phyloP scores from a whole-genome alignment of 2,329 filamentous ascomycete species.

The Calonectria pteridis region DNA sequence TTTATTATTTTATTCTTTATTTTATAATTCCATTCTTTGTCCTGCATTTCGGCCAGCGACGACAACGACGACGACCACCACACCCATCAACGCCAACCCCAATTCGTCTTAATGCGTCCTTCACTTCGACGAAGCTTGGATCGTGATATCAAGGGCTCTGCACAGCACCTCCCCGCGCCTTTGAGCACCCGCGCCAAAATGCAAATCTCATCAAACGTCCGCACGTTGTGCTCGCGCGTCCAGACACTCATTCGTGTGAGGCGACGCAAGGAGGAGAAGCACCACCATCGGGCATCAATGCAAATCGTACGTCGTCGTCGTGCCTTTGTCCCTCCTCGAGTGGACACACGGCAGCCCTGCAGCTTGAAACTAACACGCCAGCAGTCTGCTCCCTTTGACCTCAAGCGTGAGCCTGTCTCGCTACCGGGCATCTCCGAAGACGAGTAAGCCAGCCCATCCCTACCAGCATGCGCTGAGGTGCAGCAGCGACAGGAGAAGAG shows the following conservation, averaged over 20 bases:
- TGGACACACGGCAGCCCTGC: not conserved
- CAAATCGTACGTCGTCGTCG: constrained; percentile 60
- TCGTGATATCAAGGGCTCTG: constrained; percentile 34
- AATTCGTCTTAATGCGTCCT: constrained; percentile 20
- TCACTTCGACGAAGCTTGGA: constrained; percentile 22
- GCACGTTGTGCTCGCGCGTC: constrained; percentile 58
- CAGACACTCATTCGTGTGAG: constrained; percentile 57
- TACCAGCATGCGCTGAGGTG: not conserved
- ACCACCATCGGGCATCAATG: constrained; percentile 37
- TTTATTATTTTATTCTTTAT: not conserved
- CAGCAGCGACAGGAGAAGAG: not conserved
- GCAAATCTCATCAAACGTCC: constrained; percentile 57
- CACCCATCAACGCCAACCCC: constrained; percentile 18
- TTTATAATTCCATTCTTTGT: constrained; percentile 4
- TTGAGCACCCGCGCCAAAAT: constrained; percentile 38
- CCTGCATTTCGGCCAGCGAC: constrained; percentile 1
- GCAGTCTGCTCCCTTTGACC: constrained; percentile 71
- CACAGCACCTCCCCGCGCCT: constrained; percentile 19
- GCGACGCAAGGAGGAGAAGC: constrained; percentile 56
- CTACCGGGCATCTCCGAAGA: constrained; percentile 69
- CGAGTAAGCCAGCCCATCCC: constrained; percentile 60
- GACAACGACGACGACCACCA: no score
- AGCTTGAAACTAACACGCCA: constrained; percentile 39
- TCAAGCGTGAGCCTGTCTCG: constrained; percentile 65
- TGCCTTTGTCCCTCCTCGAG: not conserved